Evolutionary conservation across 163 green algal genomes (phyloP).

Genomic region (Scenedesmus sp.): DNA sequence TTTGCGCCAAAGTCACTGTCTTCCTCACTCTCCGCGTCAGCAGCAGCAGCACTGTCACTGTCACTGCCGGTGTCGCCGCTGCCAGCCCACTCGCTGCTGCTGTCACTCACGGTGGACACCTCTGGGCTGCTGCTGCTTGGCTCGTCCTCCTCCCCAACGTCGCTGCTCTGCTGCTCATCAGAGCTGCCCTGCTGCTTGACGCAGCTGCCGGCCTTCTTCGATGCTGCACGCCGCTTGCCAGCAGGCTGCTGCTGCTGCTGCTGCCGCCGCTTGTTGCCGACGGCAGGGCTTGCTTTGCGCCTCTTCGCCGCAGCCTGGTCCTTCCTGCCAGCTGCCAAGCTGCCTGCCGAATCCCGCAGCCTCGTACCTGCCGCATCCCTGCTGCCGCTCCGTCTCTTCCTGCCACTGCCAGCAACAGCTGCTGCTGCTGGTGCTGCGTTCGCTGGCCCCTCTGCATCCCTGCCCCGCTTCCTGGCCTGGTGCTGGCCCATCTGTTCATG

Average conservation of each 20-base stretch:
- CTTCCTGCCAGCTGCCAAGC: not conserved
- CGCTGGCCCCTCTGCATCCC: not conserved
- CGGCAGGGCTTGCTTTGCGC: not conserved
- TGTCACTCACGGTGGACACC: not conserved
- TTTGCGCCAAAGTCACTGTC: not conserved
- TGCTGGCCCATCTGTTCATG: not conserved
- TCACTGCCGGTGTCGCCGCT: not conserved
- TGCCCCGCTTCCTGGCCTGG: not conserved
- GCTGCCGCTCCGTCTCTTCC: not conserved
- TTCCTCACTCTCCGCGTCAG: not conserved
- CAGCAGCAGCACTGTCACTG: not conserved
- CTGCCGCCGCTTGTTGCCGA: not conserved
- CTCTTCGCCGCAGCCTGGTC: not conserved
- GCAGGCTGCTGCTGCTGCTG: not conserved
- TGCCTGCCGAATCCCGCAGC: not conserved
- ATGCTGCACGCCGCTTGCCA: not conserved
- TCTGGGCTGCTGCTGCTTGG: not conserved
- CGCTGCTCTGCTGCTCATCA: not conserved
- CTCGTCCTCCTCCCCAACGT: not conserved
- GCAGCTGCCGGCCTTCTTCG: not conserved
- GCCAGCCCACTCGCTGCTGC: not conserved
- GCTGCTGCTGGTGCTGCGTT: not conserved
- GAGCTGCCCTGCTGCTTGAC: not conserved
- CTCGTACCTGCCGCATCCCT: not conserved
- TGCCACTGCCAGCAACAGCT: not conserved